phyloP scores from a whole-genome alignment of 345 rosid genomes.

The Noccaea caerulescens region DNA sequence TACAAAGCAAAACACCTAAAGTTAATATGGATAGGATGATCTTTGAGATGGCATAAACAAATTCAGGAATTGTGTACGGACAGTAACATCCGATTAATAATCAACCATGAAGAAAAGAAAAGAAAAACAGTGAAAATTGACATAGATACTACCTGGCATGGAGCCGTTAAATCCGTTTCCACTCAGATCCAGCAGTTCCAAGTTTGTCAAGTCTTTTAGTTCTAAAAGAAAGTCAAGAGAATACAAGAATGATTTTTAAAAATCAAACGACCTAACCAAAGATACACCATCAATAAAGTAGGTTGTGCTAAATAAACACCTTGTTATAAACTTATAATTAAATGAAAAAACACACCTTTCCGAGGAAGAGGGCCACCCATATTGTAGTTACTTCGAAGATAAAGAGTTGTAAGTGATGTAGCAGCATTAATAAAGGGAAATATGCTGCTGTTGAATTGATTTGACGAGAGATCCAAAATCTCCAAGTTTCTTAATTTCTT shows the following conservation, averaged over 20 bases:
- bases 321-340: too few relatives aligned
- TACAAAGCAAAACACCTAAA: neutral
- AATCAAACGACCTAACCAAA: neutral
- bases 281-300: neutral
- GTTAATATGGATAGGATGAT: neutral
- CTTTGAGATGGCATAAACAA: neutral
- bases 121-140: too few relatives aligned
- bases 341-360: neutral
- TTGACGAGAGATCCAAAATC: constrained; percentile 20
- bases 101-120: too few relatives aligned
- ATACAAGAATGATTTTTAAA: too few relatives aligned
- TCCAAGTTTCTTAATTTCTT: neutral
- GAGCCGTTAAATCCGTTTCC: too few relatives aligned
- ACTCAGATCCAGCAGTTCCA: constrained; percentile 1
- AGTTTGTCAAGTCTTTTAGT: constrained; percentile 3
- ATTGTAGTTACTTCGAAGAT: neutral
- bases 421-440: constrained; percentile 18
- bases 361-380: neutral
- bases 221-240: neutral
- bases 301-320: neutral
- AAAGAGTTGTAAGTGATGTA: constrained; percentile 5
- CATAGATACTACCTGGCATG: too few relatives aligned
- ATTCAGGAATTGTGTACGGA: neutral
- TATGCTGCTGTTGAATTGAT: neutral
- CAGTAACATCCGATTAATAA: too few relatives aligned